These are phyloP conservation scores for Acanthamoeba polyphaga DNA, from an alignment of 208 protist species.

Conservation along the genomic window DNA sequence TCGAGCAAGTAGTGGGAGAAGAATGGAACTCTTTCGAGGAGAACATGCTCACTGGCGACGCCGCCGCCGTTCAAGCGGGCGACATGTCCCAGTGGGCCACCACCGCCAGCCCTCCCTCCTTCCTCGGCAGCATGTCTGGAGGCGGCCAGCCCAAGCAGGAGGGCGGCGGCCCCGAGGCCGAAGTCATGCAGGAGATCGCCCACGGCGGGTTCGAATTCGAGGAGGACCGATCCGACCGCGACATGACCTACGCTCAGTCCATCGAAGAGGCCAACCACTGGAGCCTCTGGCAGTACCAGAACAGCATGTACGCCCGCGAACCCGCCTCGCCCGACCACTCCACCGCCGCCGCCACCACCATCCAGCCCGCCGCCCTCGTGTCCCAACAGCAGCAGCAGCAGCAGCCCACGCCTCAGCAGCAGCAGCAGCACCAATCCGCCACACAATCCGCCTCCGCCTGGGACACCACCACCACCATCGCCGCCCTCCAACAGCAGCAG, in stretches of 20 bases:
- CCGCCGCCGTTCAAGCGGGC: not conserved
- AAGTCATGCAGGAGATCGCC: conserved; percentile 9
- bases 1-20: not conserved
- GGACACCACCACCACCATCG: too few species aligned
- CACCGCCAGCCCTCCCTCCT: conserved; percentile 5
- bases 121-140: not conserved
- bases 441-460: too few species aligned
- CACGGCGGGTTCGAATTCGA: not conserved
- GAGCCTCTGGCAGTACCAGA: conserved; percentile 45
- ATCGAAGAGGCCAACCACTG: conserved; percentile 65
- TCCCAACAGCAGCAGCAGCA: too few species aligned
- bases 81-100: not conserved
- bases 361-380: not conserved
- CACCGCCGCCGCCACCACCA: not conserved
- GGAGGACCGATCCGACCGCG: not conserved
- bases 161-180: not conserved
- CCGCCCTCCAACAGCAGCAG: too few species aligned
- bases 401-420: too few species aligned
- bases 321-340: not conserved
- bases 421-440: too few species aligned
- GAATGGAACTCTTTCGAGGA: conserved; percentile 10
- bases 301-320: not conserved
- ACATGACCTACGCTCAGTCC: conserved; percentile 8
- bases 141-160: not conserved
- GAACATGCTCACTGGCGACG: not conserved